These are phyloP conservation scores for Solanum hybrid DNA, from an alignment of 305 asterid species.

Conservation along the genomic window DNA sequence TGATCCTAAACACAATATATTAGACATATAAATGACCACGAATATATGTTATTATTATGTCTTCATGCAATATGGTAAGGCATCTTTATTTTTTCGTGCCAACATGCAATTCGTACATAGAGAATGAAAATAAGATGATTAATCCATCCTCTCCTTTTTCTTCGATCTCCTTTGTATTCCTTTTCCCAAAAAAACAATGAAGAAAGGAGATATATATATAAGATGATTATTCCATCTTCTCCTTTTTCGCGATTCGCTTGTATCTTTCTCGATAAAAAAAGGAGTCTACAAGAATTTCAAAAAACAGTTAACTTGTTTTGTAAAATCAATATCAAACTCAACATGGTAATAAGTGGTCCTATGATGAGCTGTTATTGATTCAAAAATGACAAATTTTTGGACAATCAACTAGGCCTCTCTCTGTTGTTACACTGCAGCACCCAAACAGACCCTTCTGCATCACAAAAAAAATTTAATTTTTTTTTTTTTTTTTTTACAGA, in stretches of 20 bases:
- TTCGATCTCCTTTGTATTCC: not conserved
- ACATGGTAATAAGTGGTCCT: constrained; percentile 50
- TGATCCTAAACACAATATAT: not conserved
- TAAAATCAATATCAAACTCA: constrained; percentile 14
- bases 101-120: not conserved
- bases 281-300: constrained; percentile 17
- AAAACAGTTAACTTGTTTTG: constrained; percentile 8
- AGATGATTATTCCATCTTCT: not conserved
- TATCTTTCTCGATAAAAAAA: too few species aligned
- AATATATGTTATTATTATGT: not conserved
- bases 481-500: not conserved
- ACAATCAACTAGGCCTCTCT: constrained; percentile 26
- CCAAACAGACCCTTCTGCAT: constrained; percentile 15
- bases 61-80: not conserved
- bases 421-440: constrained; percentile 7
- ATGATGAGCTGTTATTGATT: constrained; percentile 37
- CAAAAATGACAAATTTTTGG: constrained; percentile 40
- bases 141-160: not conserved
- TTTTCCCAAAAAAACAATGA: too few species aligned
- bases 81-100: not conserved
- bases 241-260: not conserved
- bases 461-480: not conserved
- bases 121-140: not conserved
- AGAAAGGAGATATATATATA: too few species aligned
- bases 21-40: not conserved